Base-by-base conservation (phyloP, 2,329 filamentous ascomycete genomes). In the Chrysosporium keratinophilum region DNA sequence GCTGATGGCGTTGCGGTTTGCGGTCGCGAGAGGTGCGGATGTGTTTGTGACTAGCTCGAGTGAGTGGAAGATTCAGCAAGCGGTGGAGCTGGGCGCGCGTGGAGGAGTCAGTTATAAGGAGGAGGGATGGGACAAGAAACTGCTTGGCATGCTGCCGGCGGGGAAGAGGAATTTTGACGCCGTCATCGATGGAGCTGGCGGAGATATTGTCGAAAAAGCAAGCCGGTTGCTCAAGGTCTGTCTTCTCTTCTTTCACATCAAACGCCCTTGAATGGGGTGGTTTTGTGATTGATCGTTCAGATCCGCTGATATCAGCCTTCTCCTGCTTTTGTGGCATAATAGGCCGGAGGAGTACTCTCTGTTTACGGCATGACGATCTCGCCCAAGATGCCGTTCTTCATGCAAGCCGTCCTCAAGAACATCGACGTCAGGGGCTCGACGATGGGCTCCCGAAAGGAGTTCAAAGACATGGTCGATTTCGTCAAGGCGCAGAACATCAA, bases 391-490 rank as follows among this genome's bases (percentile, higher is more conserved):
- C 82, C 87, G 50, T 96, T 87, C 78, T 64, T 80, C 11, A 95
- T 96, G 87, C 71, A 76, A 56, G 89, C 89, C 0, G 85, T 93
- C 12, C 70, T 97, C 57, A 87, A 84, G 69, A 95, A 97, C 64
- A 79, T 96, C 51, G 91, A 97, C 61, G 77, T 97, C 28, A 79
- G 80, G 47, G 91, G 93, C 15, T 83, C 81, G 12, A 96, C 90
- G 0, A 95, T 97, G 90, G 91, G 91, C 0, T 95, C 88, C 28
- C 78, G 87, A 43, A 83, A 81, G 64, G 93, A 97, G 71, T 97
- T 96, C 65, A 75, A 75, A n/a, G 87, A 93, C 19, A 95, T 97
- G 88, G 77, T 96, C 5, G 76, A 78, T 1, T 95, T 95, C 71
- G 85, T 96, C 35, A 76, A 76, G 11, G 71, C 82, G 58, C 81